Base-by-base conservation (phyloP, 305 asterid species). In the Lippia alba region DNA sequence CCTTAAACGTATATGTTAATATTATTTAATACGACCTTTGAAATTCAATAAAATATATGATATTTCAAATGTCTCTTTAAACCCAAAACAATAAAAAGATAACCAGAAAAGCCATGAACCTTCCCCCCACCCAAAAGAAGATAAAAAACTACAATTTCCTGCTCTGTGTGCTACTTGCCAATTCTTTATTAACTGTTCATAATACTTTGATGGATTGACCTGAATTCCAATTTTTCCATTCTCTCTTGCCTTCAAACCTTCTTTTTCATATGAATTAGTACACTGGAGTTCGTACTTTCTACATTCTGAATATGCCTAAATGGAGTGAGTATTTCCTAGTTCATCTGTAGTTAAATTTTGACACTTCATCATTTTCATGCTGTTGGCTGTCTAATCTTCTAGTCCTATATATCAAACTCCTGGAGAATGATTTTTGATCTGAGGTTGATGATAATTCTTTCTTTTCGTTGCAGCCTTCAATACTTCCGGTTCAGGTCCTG, bases 401-500 rank as follows among this genome's bases (percentile, higher is more conserved):
- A 45, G 40, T 39, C 45, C 62, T 67, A 10, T 58, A 30, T 6
- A 58, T 48, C 20, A 18, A 59, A 70, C 74, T 32, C 15, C 17
- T 54, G 45, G 59, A 41, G 63, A 67, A 44, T 53, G 17, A 12
- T 57, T 45, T 19, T 45, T 19, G 64, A 63, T 12, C 61, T 32
- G 60, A 61, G 34, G 53, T 44, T 56, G 46, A 55, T 64, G 54
- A 46, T 61, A 30, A 8, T 56, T 19, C 76, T 5, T 65, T 24
- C 76, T 59, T 30, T 72, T 60, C 64, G 36, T 81, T 80, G 81
- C 91, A 95, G 99, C 99, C 99, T 70, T 85, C 96, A 10, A 76
- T 92, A 76, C 98, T 95, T 84, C 99, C 99, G 36, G 68, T 95
- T 78, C 99, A 95, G 87, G 89, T 90, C 69, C 75, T 92, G 81